Evolutionary conservation across 768 basidiomycete genomes (phyloP), one percentile per base, ranked within the genome.

Genomic region (Rubroboletus satanas): DNA sequence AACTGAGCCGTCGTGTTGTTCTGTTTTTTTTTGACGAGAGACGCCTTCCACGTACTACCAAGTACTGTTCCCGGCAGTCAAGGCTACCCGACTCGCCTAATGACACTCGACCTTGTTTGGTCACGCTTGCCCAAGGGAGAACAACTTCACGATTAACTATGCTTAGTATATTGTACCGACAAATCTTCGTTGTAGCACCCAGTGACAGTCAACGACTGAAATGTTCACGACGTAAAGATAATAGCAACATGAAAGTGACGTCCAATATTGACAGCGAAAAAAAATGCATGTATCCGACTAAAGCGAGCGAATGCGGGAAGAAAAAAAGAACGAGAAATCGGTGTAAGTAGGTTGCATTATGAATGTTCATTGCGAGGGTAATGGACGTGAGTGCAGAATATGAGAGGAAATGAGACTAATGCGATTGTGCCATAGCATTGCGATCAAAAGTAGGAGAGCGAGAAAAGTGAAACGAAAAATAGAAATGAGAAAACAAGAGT

Each of bases 361-460:
- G 65, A 70, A 60, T 69, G 66, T 70, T 69, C 66, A 68, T 65
- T 71, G 71, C 61, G 66, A 64, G 63, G 57, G 52, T 64, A 66
- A 62, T 65, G 60, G 61, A 52, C 29, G 58, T 66, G 71, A 71
- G 65, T 71, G 70, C 69, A 55, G 64, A 66, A 55, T 59, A 52
- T 59, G 57, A 58, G 54, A 59, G 52, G 44, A 58, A 57, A 55
- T 56, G 61, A 33, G 52, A 67, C 53, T 64, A 69, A 73, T 71
- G 71, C 61, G 56, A 62, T 46, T 70, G 50, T 73, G 73, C 49
- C 70, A 71, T 70, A 71, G 70, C 70, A 73, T 66, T 71, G 71
- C 68, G 64, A 70, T 64, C 60, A 58, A 56, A 61, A 61, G 41
- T 45, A 41, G 52, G 56, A 62, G 31, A 64, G 50, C 48, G 58